Base-by-base conservation (phyloP, 768 basidiomycete species). In the Tylopilus balloui region DNA sequence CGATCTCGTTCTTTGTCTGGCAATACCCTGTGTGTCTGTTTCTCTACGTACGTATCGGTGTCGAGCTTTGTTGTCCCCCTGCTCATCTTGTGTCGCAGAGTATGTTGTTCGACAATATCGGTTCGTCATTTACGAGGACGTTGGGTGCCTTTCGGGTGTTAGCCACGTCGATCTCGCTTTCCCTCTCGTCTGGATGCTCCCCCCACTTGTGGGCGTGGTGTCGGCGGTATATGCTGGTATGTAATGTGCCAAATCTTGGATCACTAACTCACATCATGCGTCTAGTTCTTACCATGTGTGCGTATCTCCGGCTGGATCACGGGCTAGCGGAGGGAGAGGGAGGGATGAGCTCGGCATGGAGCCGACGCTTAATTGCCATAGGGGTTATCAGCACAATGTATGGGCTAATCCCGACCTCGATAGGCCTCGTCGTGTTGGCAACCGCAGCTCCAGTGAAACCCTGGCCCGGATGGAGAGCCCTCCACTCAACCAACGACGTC, bases 101-200 rank as follows among this genome's bases (percentile, higher is more conserved):
- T n/a, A 73, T 38, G 53, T 80, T 34, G 75, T 78, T 0, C 76
- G 78, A 63, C 76, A 73, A 24, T 74, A 78, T 57, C 73, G 78
- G 9, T 80, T 70, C 57, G 71, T 76, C 50, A 73, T 80, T 42
- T 61, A 70, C n/a, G 70, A 78, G 58, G 70, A 71, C 47, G 61
- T 74, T 25, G 78, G 80, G 5, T 80, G 80, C 56, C 47, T 56
- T 35, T 61, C 72, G 0, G 66, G 65, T 4, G 46, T 68, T 2
- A 71, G 62, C 55, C 66, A 59, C 17, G 64, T 73, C 7, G 47
- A 61, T 9, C 58, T 64, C 4, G 49, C 73, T 1, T 71, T 73
- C 43, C 61, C n/a, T n/a, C n/a, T n/a, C n/a, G n/a, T n/a, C n/a
- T n/a, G n/a, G 55, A 48, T 71, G 46, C 74, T 73, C 53, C 79